phyloP scores from a whole-genome alignment of 805 yeast species.

The Wickerhamomyces chambardii region DNA sequence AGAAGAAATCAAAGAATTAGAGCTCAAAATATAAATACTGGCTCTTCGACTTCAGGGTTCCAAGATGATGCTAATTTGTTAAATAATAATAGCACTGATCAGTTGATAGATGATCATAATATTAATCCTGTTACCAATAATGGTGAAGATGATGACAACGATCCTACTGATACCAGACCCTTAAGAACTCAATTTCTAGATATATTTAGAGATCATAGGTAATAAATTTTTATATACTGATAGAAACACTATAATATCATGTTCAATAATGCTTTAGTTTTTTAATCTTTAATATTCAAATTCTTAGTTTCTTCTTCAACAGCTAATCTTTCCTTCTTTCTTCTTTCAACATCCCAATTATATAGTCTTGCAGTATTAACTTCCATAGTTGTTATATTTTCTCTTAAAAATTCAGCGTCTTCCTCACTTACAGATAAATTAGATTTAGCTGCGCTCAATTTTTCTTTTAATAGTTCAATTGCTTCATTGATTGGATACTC shows the following conservation, averaged over 20 bases:
- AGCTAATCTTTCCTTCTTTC: constrained; percentile 36
- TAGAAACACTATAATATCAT: too few relatives aligned
- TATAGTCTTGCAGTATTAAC: constrained; percentile 92
- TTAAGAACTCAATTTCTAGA: constrained; percentile 38
- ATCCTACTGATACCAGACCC: constrained; percentile 26
- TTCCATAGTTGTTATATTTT: constrained; percentile 94
- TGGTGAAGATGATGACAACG: constrained; percentile 14
- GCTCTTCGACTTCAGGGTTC: too few relatives aligned
- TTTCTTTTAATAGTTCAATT: constrained; percentile 49
- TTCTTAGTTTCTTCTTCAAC: constrained; percentile 29
- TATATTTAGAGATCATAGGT: constrained; percentile 26
- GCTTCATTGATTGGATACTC: constrained; percentile 93
- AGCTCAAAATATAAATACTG: too few relatives aligned
- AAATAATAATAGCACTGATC: too few relatives aligned
- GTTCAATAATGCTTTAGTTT: too few relatives aligned
- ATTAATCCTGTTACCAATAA: too few relatives aligned
- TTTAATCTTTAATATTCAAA: constrained; percentile 13
- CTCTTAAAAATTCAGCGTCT: constrained; percentile 77
- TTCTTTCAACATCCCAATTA: constrained; percentile 81
- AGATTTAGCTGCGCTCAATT: constrained; percentile 53
- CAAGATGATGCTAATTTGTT: too few relatives aligned
- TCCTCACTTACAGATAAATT: constrained; percentile 60
- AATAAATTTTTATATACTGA: too few relatives aligned
- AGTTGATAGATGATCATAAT: too few relatives aligned
- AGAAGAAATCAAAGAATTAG: neutral